Conservation (phyloP, 2,329 filamentous ascomycete species). For the Exophiala aquamarina region DNA sequence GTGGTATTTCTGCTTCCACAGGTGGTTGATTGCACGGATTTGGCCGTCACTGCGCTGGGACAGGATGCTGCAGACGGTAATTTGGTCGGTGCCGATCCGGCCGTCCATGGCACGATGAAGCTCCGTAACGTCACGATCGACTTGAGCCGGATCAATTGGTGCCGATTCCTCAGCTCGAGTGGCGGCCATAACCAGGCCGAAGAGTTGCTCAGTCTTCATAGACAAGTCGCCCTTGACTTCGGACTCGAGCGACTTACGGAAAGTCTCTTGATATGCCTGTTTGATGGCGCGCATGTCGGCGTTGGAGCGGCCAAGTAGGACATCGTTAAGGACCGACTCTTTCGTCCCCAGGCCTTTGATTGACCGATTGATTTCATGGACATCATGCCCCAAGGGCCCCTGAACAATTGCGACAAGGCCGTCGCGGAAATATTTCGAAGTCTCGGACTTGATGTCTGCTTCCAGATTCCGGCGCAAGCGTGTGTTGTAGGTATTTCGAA, state of each 20-base stretch:
- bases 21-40: conserved; percentile 74
- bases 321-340: conserved; percentile 80
- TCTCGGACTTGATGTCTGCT: conserved; percentile 75
- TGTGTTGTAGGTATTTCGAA: conserved; percentile 67
- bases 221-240: conserved; percentile 78
- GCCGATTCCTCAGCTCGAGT: conserved; percentile 74
- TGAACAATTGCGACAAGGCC: conserved; percentile 72
- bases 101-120: conserved; percentile 73
- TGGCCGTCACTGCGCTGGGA: conserved; percentile 76
- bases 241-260: conserved; percentile 64
- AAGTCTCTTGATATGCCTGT: conserved; percentile 68
- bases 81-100: conserved; percentile 69
- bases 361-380: conserved; percentile 66
- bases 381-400: conserved; percentile 78
- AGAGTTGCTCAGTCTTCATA: conserved; percentile 81
- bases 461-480: conserved; percentile 68
- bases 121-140: conserved; percentile 73
- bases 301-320: conserved; percentile 79
- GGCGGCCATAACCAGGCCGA: conserved; percentile 75
- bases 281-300: conserved; percentile 89
- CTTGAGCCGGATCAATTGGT: conserved; percentile 69
- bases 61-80: conserved; percentile 76
- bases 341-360: conserved; percentile 83
- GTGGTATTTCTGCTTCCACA: conserved; percentile 73
- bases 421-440: conserved; percentile 70